phyloP scores from a whole-genome alignment of 2,329 filamentous ascomycete species.

The Diplodia seriata region DNA sequence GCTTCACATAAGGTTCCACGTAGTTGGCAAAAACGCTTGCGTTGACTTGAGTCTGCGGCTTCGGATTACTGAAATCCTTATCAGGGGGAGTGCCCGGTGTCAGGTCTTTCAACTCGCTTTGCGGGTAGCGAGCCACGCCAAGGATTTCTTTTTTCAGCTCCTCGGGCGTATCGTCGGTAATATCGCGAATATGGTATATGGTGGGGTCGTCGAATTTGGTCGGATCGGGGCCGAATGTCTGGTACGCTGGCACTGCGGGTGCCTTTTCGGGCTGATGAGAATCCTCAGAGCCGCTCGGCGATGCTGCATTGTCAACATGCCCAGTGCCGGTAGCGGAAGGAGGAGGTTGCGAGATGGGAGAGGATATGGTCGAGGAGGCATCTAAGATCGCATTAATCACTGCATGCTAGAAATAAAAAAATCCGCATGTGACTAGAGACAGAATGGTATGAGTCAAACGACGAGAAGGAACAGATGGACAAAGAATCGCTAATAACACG shows the following conservation, averaged over 20 bases:
- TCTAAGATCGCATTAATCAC: constrained; percentile 37
- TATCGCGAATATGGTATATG: constrained; percentile 86
- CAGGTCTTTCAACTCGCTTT: constrained; percentile 78
- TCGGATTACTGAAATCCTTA: constrained; percentile 93
- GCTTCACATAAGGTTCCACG: constrained; percentile 88
- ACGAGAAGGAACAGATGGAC: not conserved
- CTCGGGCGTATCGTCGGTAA: constrained; percentile 76
- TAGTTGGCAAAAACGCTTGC: constrained; percentile 93
- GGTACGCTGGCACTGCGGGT: constrained; percentile 71
- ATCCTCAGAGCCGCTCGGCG: constrained; percentile 61
- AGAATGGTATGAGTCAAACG: not conserved
- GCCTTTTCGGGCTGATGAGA: constrained; percentile 67
- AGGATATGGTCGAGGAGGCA: constrained; percentile 49
- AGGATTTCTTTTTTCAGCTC: constrained; percentile 89
- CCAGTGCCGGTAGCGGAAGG: constrained; percentile 58
- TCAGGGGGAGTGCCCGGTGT: constrained; percentile 91
- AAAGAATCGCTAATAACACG: not conserved
- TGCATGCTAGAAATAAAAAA: not conserved
- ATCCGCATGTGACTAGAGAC: not conserved
- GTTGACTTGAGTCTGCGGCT: constrained; percentile 92
- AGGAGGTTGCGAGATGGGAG: constrained; percentile 53
- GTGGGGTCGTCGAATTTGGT: constrained; percentile 91
- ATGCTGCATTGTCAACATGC: constrained; percentile 69
- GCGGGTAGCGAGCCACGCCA: constrained; percentile 83
- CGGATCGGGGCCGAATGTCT: constrained; percentile 92